Evolutionary conservation across 2,329 filamentous ascomycete species (phyloP).

Genomic region (Penicillium digitatum): DNA sequence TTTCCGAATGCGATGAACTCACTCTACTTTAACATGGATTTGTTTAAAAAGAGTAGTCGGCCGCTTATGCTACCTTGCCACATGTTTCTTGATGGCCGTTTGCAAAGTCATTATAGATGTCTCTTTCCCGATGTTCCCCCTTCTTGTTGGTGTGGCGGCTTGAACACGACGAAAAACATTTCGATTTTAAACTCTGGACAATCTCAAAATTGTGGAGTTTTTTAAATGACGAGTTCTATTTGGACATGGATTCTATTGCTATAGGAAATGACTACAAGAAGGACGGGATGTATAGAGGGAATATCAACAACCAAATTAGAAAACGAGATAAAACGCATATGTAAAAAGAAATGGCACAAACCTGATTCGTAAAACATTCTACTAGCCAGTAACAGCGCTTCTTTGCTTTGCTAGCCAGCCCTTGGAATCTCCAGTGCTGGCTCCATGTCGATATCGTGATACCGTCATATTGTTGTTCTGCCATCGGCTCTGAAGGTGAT

Average conservation of each 20-base stretch:
- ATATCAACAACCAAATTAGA: slow-evolving; percentile 7
- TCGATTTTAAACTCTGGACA: too few relatives aligned
- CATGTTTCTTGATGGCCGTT: too few relatives aligned
- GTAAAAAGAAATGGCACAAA: background rate
- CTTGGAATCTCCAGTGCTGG: slow-evolving; percentile 37
- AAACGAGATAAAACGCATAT: background rate
- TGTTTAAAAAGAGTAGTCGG: background rate
- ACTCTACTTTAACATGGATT: background rate
- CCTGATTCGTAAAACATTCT: slow-evolving; percentile 4
- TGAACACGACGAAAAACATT: too few relatives aligned
- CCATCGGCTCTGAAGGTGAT: slow-evolving; percentile 45
- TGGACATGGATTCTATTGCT: slow-evolving; percentile 2
- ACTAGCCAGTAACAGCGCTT: slow-evolving; percentile 39
- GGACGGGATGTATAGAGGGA: slow-evolving; percentile 8
- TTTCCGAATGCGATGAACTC: slow-evolving; percentile 9
- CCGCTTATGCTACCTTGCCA: too few relatives aligned
- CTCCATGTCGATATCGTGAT: slow-evolving; percentile 39
- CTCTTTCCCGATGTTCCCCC: too few relatives aligned
- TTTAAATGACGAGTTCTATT: background rate
- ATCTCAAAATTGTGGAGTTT: background rate
- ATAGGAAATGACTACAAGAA: slow-evolving; percentile 5
- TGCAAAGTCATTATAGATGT: too few relatives aligned
- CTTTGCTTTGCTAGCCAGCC: slow-evolving; percentile 47
- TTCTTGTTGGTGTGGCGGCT: too few relatives aligned
- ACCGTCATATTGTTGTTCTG: slow-evolving; percentile 44